These are phyloP conservation scores for Pichia sp. DNA, from an alignment of 1,139 yeast species.

Conservation along the genomic window DNA sequence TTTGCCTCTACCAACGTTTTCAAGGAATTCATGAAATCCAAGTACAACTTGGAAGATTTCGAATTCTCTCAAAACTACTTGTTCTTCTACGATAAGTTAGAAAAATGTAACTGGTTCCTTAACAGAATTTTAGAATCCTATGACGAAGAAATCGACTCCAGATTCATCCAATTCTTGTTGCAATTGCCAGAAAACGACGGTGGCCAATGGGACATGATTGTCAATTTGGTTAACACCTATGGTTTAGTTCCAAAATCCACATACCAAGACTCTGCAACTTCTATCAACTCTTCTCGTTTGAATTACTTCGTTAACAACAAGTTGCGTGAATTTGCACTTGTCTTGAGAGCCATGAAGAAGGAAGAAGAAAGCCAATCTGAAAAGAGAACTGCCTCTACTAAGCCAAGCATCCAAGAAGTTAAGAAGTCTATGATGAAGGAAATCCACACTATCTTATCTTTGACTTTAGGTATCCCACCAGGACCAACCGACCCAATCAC, in stretches of 20 bases:
- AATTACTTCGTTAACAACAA: constrained; percentile 56
- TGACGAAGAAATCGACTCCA: constrained; percentile 53
- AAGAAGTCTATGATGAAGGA: constrained; percentile 52
- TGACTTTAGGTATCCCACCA: constrained; percentile 64
- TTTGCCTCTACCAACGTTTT: constrained; percentile 65
- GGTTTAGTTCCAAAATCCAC: constrained; percentile 61
- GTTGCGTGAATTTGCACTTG: constrained; percentile 58
- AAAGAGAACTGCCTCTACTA: constrained; percentile 6
- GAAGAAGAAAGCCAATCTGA: constrained; percentile 28
- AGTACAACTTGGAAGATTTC: constrained; percentile 51
- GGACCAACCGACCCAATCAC: constrained; percentile 50
- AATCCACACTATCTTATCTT: constrained; percentile 51
- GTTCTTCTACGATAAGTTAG: constrained; percentile 56
- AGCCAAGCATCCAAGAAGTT: constrained; percentile 29
- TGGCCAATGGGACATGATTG: constrained; percentile 74
- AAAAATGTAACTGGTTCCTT: constrained; percentile 58
- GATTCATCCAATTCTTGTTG: constrained; percentile 49
- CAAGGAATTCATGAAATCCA: constrained; percentile 52
- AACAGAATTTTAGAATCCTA: constrained; percentile 57
- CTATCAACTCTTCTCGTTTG: constrained; percentile 46
- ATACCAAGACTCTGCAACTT: constrained; percentile 61
- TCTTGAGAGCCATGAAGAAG: constrained; percentile 45
- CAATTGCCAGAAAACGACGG: constrained; percentile 60
- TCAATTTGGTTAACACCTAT: constrained; percentile 57
- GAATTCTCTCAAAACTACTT: constrained; percentile 59